Conservation (phyloP, 805 yeast species). For the Ogataea chonburiensis region DNA sequence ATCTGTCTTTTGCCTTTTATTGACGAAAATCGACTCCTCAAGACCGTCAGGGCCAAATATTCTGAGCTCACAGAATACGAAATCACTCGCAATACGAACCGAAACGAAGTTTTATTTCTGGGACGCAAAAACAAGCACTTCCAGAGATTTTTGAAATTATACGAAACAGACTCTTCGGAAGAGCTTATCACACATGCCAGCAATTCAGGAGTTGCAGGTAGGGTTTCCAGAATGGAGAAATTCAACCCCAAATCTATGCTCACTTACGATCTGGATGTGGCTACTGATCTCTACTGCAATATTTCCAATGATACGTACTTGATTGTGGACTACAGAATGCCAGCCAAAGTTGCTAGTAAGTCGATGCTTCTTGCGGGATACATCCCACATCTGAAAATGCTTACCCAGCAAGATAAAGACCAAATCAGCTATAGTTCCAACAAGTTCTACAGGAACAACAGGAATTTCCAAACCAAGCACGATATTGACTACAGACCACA, state of each 20-base stretch:
- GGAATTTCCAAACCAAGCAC: conserved; percentile 25
- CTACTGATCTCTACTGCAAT: conserved; percentile 38
- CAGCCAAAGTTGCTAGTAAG: conserved; percentile 60
- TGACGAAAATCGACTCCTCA: conserved; percentile 72
- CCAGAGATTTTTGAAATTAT: conserved; percentile 39
- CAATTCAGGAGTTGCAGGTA: conserved; percentile 60
- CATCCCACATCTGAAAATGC: conserved; percentile 56
- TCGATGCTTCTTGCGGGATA: conserved; percentile 84
- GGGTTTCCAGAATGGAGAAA: conserved; percentile 36
- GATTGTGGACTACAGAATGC: conserved; percentile 56
- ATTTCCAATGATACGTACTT: conserved; percentile 40
- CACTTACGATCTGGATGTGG: conserved; percentile 44
- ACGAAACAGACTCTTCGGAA: conserved; percentile 35
- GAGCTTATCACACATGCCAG: conserved; percentile 45
- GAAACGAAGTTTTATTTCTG: conserved; percentile 66
- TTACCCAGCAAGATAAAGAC: conserved; percentile 70
- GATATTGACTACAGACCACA: conserved; percentile 40
- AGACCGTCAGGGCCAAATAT: conserved; percentile 66
- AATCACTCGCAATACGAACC: conserved; percentile 62
- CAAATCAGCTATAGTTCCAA: conserved; percentile 48
- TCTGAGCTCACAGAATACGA: conserved; percentile 65
- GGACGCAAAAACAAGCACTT: conserved; percentile 60
- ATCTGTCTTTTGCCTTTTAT: conserved; percentile 88
- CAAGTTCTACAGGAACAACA: conserved; percentile 34
- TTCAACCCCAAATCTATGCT: conserved; percentile 39